Evolutionary conservation across 225 moss, liverwort and hornwort species (phyloP), one percentile per base, ranked within the genome.

Genomic region (Takakia lepidozioides): DNA sequence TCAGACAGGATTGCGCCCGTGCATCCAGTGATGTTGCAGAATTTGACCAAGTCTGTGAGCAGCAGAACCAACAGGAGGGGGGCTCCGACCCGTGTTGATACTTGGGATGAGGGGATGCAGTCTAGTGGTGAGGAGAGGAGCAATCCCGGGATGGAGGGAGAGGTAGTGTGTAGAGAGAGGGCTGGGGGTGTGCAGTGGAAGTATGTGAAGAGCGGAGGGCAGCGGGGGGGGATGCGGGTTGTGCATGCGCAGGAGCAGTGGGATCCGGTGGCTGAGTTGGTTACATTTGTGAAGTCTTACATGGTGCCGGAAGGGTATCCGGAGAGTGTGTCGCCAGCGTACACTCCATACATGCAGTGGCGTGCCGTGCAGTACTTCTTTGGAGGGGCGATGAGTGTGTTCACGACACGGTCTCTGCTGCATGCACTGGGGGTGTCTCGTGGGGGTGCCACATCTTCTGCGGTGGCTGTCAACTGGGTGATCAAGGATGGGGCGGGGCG

Each of bases 401-500:
- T 98, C 51, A 98, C 98, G 20, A 98, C 98, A 51, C 71, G 91
- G 49, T 91, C 98, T 10, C 59, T 98, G 43, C 37, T 98, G 54
- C 83, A 85, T 57, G 90, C 98, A 38, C 64, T 98, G 48, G 98
- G 98, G 24, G 73, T 98, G 54, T 85, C 87, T 49, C 80, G 85
- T 21, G 72, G 80, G 36, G 69, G 75, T 53, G 72, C 98, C 43
- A 80, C 87, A 27, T 85, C 98, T 29, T 87, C 91, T 69, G 91
- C 98, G 24, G 91, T 98, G 30, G 91, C 98, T 52, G 85, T 98
- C 14, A 91, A 98, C 35, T 98, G 98, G 98, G 98, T 84, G 47
- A 91, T 98, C 28, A 98, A 98, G 91, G 95, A 98, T 74, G 95
- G 95, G 48, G 95, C 95, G 43, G 95, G 95, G 37, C 87, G 95